Evolutionary conservation across 176 grass and related monocot genomes (phyloP).

Genomic region (Musa itinerans): DNA sequence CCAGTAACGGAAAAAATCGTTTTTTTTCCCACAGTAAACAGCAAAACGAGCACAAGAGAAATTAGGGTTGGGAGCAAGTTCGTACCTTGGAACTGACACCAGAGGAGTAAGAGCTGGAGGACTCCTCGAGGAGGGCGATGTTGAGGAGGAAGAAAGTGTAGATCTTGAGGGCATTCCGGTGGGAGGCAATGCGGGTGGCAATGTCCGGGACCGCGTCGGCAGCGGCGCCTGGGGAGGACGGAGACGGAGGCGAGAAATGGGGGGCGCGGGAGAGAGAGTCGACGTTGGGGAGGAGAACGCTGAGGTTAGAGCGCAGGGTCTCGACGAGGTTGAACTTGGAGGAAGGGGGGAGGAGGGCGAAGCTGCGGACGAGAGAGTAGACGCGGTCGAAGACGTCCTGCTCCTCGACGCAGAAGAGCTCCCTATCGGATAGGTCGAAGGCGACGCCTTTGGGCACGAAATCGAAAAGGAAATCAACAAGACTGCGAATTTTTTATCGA

Average conservation of each 20-base stretch:
- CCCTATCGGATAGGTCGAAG: constrained; percentile 85
- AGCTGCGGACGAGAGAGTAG: constrained; percentile 75
- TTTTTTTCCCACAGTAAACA: not conserved
- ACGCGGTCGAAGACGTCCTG: constrained; percentile 75
- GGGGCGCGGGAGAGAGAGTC: constrained; percentile 65
- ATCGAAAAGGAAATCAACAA: constrained; percentile 2
- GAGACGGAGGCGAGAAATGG: constrained; percentile 22
- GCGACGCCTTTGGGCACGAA: constrained; percentile 42
- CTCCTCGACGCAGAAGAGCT: constrained; percentile 91
- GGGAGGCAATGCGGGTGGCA: constrained; percentile 47
- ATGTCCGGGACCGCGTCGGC: constrained; percentile 7
- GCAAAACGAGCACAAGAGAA: not conserved
- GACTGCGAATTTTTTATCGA: not conserved
- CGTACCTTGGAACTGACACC: constrained; percentile 43
- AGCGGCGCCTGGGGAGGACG: not conserved
- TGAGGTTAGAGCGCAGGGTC: constrained; percentile 88
- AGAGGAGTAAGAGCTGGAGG: constrained; percentile 23
- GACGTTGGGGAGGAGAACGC: constrained; percentile 79
- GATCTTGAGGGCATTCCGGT: constrained; percentile 84
- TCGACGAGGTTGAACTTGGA: constrained; percentile 90
- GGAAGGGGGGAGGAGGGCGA: constrained; percentile 44
- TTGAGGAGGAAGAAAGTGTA: constrained; percentile 87
- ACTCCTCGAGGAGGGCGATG: constrained; percentile 44
- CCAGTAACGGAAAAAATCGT: constrained; percentile 12
- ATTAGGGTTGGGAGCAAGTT: constrained; percentile 11